Percentiles rank a stretch among this genome's conserved stretches.
phyloP scores from a whole-genome alignment of 2,329 filamentous ascomycete species.

The Aspergillus sojae region DNA sequence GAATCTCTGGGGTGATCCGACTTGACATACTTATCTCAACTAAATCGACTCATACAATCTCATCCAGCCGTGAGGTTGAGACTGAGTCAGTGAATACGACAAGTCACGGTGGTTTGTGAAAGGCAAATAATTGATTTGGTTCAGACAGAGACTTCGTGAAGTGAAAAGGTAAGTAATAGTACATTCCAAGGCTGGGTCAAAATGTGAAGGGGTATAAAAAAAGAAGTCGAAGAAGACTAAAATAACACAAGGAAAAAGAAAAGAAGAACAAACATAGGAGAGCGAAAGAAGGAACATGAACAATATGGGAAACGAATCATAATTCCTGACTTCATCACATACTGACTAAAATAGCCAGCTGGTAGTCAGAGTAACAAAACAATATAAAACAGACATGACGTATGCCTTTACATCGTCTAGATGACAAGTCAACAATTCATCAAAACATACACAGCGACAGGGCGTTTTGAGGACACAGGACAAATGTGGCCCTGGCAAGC shows the following conservation, averaged over 20 bases:
- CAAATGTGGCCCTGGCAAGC: slow-evolving; percentile 2
- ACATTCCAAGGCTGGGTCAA: slow-evolving; percentile 20
- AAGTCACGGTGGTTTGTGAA: background rate
- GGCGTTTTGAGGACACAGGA: background rate
- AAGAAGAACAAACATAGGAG: slow-evolving; percentile 10
- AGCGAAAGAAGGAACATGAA: slow-evolving; percentile 1
- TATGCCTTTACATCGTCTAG: background rate
- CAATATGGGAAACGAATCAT: background rate
- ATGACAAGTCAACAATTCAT: background rate
- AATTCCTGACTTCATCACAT: background rate
- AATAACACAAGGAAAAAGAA: slow-evolving; percentile 11
- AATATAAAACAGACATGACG: background rate
- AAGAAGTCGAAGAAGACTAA: slow-evolving; percentile 15
- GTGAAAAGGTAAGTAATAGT: slow-evolving; percentile 22
- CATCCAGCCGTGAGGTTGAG: background rate
- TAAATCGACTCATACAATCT: no score
- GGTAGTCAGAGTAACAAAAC: background rate
- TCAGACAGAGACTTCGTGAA: slow-evolving; percentile 23
- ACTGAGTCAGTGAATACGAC: background rate
- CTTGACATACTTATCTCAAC: background rate
- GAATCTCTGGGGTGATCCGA: background rate
- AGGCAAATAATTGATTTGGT: slow-evolving; percentile 3
- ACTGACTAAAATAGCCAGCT: background rate
- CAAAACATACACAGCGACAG: background rate
- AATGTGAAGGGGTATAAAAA: slow-evolving; percentile 27